These are phyloP conservation scores for Testicularia cyperi DNA, from an alignment of 1,284 basidiomycete genomes.

Conservation along the genomic window DNA sequence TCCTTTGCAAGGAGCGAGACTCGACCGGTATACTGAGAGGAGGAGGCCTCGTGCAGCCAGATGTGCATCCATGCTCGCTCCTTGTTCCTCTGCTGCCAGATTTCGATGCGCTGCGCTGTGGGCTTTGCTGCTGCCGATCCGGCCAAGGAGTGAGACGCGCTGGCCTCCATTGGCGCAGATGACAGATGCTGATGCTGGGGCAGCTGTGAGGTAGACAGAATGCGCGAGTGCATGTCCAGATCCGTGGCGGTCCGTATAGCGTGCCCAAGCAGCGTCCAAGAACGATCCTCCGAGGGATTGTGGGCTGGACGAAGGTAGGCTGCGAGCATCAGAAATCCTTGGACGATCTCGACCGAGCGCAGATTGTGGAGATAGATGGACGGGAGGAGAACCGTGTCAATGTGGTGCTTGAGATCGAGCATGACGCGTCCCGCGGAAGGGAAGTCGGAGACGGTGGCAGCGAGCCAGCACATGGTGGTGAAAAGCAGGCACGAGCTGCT, in stretches of 20 bases:
- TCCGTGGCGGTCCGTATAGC: conserved; percentile 28
- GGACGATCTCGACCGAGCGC: conserved; percentile 35
- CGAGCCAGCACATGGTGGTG: conserved; percentile 33
- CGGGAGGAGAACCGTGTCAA: conserved; percentile 27
- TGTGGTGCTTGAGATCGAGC: conserved; percentile 20
- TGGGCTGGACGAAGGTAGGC: conserved; percentile 23
- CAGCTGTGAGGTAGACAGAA: conserved; percentile 14
- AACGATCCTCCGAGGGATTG: conserved; percentile 29
- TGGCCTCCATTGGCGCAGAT: no score
- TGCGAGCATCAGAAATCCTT: conserved; percentile 33
- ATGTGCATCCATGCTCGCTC: conserved; percentile 38
- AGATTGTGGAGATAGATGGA: conserved; percentile 31
- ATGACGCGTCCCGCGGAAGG: conserved; percentile 13
- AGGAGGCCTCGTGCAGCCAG: conserved; percentile 36
- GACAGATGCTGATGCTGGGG: conserved; percentile 1
- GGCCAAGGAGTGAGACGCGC: neutral
- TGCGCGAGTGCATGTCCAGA: conserved; percentile 27
- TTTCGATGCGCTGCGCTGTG: conserved; percentile 2
- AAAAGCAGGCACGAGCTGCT: conserved; percentile 23
- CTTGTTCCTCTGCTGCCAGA: conserved; percentile 19
- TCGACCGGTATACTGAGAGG: conserved; percentile 30
- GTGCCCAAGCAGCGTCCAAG: conserved; percentile 30
- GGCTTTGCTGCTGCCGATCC: neutral
- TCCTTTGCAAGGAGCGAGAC: conserved; percentile 27
- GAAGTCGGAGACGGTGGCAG: conserved; percentile 19